Base-by-base conservation (phyloP, 2,329 filamentous ascomycete genomes). In the Cyclaneusma minus region DNA sequence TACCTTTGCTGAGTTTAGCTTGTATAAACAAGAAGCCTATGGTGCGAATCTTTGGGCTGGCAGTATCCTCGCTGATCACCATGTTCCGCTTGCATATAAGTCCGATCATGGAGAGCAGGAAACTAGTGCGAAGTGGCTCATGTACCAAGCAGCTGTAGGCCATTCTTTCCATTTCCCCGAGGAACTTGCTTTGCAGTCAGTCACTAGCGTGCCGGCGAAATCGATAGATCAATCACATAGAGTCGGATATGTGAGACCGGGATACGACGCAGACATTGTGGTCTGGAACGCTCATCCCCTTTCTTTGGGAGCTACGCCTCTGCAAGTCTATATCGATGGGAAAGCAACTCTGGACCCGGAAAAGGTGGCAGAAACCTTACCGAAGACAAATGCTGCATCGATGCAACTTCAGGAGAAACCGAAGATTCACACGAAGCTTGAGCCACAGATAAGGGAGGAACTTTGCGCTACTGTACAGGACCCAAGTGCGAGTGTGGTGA, bases 201-300 rank as follows among this genome's bases (percentile, higher is more conserved):
- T 62, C 5, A 62, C 56, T 0, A 59, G 55, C 3, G 44, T 58
- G 2, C 58, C 59, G 4, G 58, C 59, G 4, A 48, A 44, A 7
- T 52, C 55, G 3, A 38, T 61, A 2, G 50, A 55, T 17, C 44
- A 58, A 14, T 50, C 51, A 22, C 43, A 57, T 30, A 50, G 58
- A 2, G 48, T 62, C 3, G 60, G 60, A 3, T 60, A 54, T 30
- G 44, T 45, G 6, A 48, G 49, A 9, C 37, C 51, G 3, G 57
- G 59, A 4, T 62, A 58, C 30, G 60, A 64, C 37, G 60, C 58
- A 9, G 60, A 64, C 30, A 36, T 64, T 16, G 60, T 60, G 4
- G 45, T 62, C 4, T 63, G 58, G 59, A 52, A 62, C 30, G 49
- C 49, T 0, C 56, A 63, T 32, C 59, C 59, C 3, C 45, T 63